Evolutionary conservation across 305 asterid genomes (phyloP), one percentile per base, ranked within the genome.

Genomic region (Ilex paraguariensis): DNA sequence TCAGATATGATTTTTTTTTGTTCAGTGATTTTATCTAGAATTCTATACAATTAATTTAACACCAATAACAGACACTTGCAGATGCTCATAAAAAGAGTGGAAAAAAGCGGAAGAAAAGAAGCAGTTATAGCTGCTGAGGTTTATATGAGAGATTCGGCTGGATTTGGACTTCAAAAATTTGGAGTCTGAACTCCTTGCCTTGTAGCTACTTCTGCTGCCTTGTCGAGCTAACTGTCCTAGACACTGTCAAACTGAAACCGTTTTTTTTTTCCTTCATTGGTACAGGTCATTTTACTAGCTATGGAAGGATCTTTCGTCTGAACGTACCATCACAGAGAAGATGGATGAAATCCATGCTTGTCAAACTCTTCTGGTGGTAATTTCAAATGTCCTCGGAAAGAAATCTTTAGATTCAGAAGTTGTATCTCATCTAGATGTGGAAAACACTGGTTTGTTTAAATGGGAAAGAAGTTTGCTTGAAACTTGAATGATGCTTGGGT

Each of bases 301-400:
- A 40, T 75, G 83, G 21, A 17, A 17, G 21, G 21, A 17, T 17
- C 21, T 17, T 17, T 71, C 80, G 7, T 61, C 60, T 7, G 60
- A 74, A 53, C 66, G 10, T 16, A n/a, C 49, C 39, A 60, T 60
- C 46, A 64, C 44, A 39, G 78, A 62, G 42, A 67, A 62, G 56
- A n/a, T 80, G 31, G 78, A 73, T 69, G 82, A 71, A 67, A 68
- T 69, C 6, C 81, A 77, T 59, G 79, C 81, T 16, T 80, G 86
- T 57, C 77, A 80, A 56, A 67, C 54, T 52, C 73, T 80, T 53
- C 63, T 77, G 40, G 61, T 72, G 31, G 72, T 63, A 42, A 61
- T 74, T 45, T 74, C 81, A 12, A 77, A 70, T 60, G 63, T 58
- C 58, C 73, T 80, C 31, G 81, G 67, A 61, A 65, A 49, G 44